These are phyloP conservation scores for Myxozyma nipponensis DNA, from an alignment of 805 yeast genomes.

Conservation along the genomic window DNA sequence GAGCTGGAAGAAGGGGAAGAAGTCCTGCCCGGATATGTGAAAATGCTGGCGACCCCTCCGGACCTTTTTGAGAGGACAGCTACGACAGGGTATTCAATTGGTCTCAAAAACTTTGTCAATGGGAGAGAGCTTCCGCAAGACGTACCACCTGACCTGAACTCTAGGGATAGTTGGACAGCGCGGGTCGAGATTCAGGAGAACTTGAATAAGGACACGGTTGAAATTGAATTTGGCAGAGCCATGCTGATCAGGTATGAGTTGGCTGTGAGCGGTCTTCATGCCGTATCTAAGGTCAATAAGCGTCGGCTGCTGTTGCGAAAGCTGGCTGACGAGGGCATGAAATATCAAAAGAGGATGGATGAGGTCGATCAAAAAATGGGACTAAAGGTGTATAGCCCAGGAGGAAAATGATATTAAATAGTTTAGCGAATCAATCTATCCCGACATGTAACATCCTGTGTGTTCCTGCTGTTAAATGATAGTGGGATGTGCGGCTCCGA, in stretches of 20 bases:
- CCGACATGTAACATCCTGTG: too few relatives aligned
- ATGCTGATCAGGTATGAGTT: background rate
- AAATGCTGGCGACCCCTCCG: background rate
- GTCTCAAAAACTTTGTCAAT: slow-evolving; percentile 9
- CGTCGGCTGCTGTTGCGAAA: slow-evolving; percentile 33
- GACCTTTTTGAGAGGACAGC: background rate
- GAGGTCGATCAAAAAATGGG: slow-evolving; percentile 21
- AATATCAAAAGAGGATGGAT: slow-evolving; percentile 24
- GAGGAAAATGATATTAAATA: background rate
- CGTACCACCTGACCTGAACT: slow-evolving; percentile 9
- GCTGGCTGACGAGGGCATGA: slow-evolving; percentile 35
- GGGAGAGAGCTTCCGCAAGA: slow-evolving; percentile 1
- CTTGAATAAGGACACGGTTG: background rate
- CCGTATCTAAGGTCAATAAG: background rate
- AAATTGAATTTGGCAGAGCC: background rate
- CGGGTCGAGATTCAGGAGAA: background rate
- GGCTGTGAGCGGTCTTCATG: background rate
- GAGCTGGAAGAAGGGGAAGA: background rate
- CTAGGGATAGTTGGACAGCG: background rate
- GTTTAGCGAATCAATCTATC: too few relatives aligned
- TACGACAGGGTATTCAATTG: slow-evolving; percentile 29
- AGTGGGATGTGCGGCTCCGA: too few relatives aligned
- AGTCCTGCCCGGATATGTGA: background rate
- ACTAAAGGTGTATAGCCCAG: slow-evolving; percentile 10
- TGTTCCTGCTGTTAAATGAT: too few relatives aligned